A percentile compares a stretch with the other conserved stretches of the same genome.
Evolutionary conservation across 371 early-diverging fungal genomes (phyloP).

Genomic region (Mycotypha africana): DNA sequence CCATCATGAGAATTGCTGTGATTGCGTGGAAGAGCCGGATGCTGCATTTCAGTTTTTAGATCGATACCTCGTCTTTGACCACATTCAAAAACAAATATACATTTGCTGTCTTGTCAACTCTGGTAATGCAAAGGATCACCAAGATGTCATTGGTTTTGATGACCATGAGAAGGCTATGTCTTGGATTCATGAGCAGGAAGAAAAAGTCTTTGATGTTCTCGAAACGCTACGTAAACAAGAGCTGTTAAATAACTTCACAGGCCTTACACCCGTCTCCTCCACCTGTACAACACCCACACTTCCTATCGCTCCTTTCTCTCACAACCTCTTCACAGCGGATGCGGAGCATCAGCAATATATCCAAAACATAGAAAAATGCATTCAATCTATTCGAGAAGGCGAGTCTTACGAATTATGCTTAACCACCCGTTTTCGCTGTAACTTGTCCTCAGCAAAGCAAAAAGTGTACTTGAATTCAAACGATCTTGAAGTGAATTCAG

Average conservation of each 20-base stretch:
- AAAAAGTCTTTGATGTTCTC: background rate
- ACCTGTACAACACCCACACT: constrained; percentile 27
- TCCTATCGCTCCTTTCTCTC: background rate
- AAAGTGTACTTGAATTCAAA: too few relatives aligned
- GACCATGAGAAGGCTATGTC: constrained; percentile 6
- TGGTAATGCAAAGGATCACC: background rate
- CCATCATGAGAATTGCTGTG: constrained; percentile 22
- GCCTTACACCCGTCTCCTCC: constrained; percentile 7
- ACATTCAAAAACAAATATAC: constrained; percentile 37
- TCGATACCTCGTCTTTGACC: constrained; percentile 75
- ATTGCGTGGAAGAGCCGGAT: constrained; percentile 61
- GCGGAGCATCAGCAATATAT: constrained; percentile 55
- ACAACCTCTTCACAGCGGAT: constrained; percentile 38
- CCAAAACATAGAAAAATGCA: constrained; percentile 54
- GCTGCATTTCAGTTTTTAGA: constrained; percentile 82
- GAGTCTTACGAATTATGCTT: constrained; percentile 94
- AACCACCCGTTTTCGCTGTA: constrained; percentile 73
- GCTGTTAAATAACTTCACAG: constrained; percentile 7
- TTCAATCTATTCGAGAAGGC: constrained; percentile 72
- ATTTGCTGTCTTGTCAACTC: constrained; percentile 43
- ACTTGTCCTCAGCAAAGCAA: constrained; percentile 7
- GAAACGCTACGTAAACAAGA: constrained; percentile 5
- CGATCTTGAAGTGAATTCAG: constrained; percentile 4
- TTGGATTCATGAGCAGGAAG: constrained; percentile 24
- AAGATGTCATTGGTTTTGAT: constrained; percentile 8